phyloP scores from a whole-genome alignment of 2,329 filamentous ascomycete species.

The Leptodontidium sp. region DNA sequence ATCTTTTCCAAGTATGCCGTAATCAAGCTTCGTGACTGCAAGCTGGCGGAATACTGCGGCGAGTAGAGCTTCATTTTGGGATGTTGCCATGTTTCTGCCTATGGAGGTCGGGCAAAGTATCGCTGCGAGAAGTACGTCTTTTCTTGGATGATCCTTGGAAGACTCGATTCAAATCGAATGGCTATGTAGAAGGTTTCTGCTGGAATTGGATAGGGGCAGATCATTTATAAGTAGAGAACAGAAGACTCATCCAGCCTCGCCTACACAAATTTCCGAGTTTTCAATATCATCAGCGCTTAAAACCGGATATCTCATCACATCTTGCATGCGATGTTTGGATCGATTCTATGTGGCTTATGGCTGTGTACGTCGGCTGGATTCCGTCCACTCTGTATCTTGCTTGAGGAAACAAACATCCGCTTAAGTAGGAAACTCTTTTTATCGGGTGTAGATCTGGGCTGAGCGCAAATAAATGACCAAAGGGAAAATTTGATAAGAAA shows the following conservation, averaged over 20 bases:
- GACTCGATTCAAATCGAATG: too few relatives aligned
- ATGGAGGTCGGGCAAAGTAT: too few relatives aligned
- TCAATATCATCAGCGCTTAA: neutral
- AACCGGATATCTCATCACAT: neutral
- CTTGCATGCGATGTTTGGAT: neutral
- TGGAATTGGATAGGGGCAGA: too few relatives aligned
- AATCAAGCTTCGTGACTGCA: neutral
- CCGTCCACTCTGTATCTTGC: too few relatives aligned
- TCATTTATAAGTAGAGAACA: too few relatives aligned
- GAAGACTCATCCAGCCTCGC: too few relatives aligned
- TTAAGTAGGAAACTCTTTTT: neutral
- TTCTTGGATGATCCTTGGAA: too few relatives aligned
- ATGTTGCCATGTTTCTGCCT: neutral
- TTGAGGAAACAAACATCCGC: constrained; percentile 12
- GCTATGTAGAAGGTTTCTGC: too few relatives aligned
- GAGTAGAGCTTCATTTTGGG: neutral
- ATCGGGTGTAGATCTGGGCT: neutral
- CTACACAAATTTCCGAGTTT: too few relatives aligned
- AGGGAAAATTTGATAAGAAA: neutral
- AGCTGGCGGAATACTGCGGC: neutral
- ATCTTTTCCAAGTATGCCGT: neutral
- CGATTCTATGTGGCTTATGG: neutral
- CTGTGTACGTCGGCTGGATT: neutral
- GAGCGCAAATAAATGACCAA: neutral
- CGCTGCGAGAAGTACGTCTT: too few relatives aligned